Base-by-base conservation (phyloP, 75 land plant species). In the Cryptomeria japonica region DNA sequence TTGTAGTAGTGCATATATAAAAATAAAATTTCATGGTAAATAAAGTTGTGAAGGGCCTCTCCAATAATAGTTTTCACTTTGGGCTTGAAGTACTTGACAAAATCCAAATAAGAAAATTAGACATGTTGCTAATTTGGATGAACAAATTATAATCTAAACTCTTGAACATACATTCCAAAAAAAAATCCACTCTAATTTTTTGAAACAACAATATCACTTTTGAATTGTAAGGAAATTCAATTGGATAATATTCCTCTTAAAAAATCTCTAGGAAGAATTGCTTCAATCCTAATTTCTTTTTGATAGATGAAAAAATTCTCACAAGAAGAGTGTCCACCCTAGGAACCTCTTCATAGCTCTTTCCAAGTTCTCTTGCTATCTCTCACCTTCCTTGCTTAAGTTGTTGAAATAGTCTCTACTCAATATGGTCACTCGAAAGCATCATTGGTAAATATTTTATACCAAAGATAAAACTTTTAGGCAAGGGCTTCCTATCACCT, bases 141-240 rank as follows among this genome's bases (percentile, higher is more conserved):
- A 36, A 86, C 86, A 87, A 92, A 89, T 84, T 98, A 97, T 25
- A 93, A 87, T 58, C 99, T 98, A 92, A 98, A 98, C 87, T 98
- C 99, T 88, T 98, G 99, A 44, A 98, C 98, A 93, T 98, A 98
- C 96, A 98, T 96, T 51, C 98, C 98, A 88, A 96, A 96, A 11
- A 98, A 90, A 88, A 97, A 98, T 98, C 99, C 37, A 98, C 99
- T 28, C 99, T 98, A 87, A 98, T 98, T 88, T 94, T 98, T 88
- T 98, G 99, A 91, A 98, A 98, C 68, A 98, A 89, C 85, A 98
- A 88, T 70, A 98, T 84, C 51, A 94, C 96, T 97, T 98, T 98
- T 7, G 99, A 98, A 82, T 94, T 96, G 78, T 98, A 96, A 2
- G 99, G 97, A 82, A 93, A 96, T 86, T 95, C 97, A 28, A 91